A percentile compares a stretch with the other conserved stretches of the same genome.
Evolutionary conservation across 2,329 filamentous ascomycete genomes (phyloP).

Genomic region (Huntiella moniliformis): DNA sequence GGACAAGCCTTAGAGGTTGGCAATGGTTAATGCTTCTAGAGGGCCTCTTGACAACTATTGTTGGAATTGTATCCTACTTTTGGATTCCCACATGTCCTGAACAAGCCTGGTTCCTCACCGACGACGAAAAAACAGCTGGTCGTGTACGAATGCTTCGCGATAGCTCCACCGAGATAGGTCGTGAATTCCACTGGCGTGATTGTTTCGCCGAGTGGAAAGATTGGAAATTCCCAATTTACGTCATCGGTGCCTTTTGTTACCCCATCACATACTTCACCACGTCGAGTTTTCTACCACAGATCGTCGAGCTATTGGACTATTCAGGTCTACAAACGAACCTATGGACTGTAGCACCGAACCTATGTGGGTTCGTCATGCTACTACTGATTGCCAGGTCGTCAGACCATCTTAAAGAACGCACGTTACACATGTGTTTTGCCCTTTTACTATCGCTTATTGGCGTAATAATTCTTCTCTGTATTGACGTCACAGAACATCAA

Average conservation of each 20-base stretch:
- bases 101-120: constrained; percentile 26
- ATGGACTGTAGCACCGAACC: constrained; percentile 29
- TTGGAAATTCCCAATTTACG: constrained; percentile 23
- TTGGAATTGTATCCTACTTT: constrained; percentile 18
- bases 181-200: constrained; percentile 21
- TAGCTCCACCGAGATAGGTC: constrained; percentile 21
- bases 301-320: constrained; percentile 26
- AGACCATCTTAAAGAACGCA: constrained; percentile 26
- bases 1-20: constrained; percentile 39
- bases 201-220: constrained; percentile 24
- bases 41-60: constrained; percentile 26
- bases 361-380: constrained; percentile 27
- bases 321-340: constrained; percentile 27
- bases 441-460: constrained; percentile 22
- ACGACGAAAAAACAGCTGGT: constrained; percentile 28
- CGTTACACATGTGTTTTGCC: constrained; percentile 25
- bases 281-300: constrained; percentile 29
- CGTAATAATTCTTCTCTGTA: constrained; percentile 24
- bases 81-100: constrained; percentile 26
- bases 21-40: constrained; percentile 53
- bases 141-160: constrained; percentile 26
- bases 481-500: constrained; percentile 23
- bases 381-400: constrained; percentile 25
- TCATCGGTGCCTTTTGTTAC: constrained; percentile 27
- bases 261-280: constrained; percentile 24